phyloP scores from a whole-genome alignment of 2,329 filamentous ascomycete species.

The Cladosporium phlei region DNA sequence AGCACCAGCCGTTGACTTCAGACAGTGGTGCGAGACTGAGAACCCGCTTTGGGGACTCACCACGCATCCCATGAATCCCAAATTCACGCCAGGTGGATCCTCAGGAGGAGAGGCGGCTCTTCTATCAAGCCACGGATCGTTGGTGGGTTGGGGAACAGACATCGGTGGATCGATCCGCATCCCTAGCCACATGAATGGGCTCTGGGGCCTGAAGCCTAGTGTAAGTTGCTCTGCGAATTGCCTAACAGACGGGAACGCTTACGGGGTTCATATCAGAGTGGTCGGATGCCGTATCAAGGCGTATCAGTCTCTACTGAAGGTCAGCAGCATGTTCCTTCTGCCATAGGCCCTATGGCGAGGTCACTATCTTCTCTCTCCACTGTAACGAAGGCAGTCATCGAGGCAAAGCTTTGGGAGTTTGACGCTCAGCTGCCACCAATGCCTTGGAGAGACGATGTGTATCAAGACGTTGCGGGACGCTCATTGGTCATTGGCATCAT shows the following conservation, averaged over 20 bases:
- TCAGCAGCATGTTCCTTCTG: slow-evolving; percentile 60
- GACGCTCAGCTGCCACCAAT: slow-evolving; percentile 39
- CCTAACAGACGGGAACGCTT: no score
- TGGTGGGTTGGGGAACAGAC: slow-evolving; percentile 49
- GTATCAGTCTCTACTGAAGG: slow-evolving; percentile 59
- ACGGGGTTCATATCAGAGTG: slow-evolving; percentile 49
- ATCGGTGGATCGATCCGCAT: slow-evolving; percentile 51
- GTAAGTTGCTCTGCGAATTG: slow-evolving; percentile 26
- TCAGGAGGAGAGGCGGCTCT: slow-evolving; percentile 43
- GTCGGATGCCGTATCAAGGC: slow-evolving; percentile 54
- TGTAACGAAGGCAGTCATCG: slow-evolving; percentile 34
- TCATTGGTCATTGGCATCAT: slow-evolving; percentile 23
- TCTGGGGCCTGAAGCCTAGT: slow-evolving; percentile 48
- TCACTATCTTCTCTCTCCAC: slow-evolving; percentile 46
- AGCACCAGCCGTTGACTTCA: slow-evolving; percentile 12
- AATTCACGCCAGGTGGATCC: slow-evolving; percentile 46
- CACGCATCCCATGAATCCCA: slow-evolving; percentile 40
- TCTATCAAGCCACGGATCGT: slow-evolving; percentile 38
- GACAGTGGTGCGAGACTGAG: slow-evolving; percentile 52
- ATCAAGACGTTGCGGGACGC: slow-evolving; percentile 18
- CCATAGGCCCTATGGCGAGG: slow-evolving; percentile 57
- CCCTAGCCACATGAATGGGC: slow-evolving; percentile 44
- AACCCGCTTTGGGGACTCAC: slow-evolving; percentile 51
- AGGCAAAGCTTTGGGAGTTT: slow-evolving; percentile 38
- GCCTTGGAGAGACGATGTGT: slow-evolving; percentile 36